These are phyloP conservation scores for Rhizoctonia solani DNA, from an alignment of 1,284 basidiomycete genomes.

Conservation along the genomic window DNA sequence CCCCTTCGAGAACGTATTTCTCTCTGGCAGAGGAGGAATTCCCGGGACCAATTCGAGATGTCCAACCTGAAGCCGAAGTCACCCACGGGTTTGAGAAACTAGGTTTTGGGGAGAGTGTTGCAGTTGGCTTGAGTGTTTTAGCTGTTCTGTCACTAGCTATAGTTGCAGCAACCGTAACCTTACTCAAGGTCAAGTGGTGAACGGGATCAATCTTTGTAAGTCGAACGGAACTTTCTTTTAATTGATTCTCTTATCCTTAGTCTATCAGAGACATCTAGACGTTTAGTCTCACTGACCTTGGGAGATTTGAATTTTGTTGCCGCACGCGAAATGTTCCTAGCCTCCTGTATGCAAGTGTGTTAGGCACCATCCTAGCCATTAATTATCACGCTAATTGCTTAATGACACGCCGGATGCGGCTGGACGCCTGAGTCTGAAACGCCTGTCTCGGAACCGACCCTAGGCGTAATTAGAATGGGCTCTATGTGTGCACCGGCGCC, in stretches of 20 bases:
- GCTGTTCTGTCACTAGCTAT: constrained; percentile 9
- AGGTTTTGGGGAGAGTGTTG: constrained; percentile 19
- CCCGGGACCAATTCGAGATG: not conserved
- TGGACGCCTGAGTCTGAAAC: too few relatives aligned
- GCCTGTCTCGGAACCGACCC: too few relatives aligned
- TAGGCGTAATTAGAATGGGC: too few relatives aligned
- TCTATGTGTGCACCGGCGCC: too few relatives aligned
- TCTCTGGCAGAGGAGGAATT: constrained; percentile 10
- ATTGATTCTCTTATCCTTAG: not conserved
- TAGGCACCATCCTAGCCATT: not conserved
- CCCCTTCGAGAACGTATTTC: constrained; percentile 19
- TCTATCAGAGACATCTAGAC: not conserved
- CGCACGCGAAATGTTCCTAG: not conserved
- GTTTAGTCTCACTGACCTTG: not conserved
- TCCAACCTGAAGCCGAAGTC: not conserved
- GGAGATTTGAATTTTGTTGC: not conserved
- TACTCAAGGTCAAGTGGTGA: constrained; percentile 19
- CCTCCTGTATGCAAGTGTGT: not conserved
- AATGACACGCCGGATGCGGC: too few relatives aligned
- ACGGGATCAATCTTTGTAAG: not conserved
- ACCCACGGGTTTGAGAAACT: constrained; percentile 15
- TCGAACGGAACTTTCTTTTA: not conserved
- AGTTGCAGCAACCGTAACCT: constrained; percentile 12
- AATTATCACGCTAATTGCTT: not conserved
- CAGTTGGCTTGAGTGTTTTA: constrained; percentile 8